phyloP scores from a whole-genome alignment of 768 basidiomycete species.

The Agaricus sinodeliciosus region DNA sequence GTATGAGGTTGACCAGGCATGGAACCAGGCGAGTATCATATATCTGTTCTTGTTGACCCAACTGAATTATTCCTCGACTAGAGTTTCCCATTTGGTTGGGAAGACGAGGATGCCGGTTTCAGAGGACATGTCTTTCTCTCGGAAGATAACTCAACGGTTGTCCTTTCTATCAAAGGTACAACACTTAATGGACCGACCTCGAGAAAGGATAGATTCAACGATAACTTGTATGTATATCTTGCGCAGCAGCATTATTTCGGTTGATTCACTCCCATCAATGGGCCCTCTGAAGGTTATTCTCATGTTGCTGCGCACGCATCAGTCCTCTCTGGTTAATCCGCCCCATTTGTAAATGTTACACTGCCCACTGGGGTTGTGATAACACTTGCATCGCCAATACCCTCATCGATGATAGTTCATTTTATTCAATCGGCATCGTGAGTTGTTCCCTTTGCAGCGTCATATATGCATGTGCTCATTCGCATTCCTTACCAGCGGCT shows the following conservation, averaged over 20 bases:
- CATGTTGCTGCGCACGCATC: constrained; percentile 91
- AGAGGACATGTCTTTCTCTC: constrained; percentile 86
- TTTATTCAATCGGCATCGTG: constrained; percentile 85
- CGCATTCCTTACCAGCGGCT: constrained; percentile 48
- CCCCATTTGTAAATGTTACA: constrained; percentile 86
- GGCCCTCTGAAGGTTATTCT: constrained; percentile 43
- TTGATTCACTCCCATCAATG: neutral
- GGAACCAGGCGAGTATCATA: constrained; percentile 47
- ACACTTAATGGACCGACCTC: constrained; percentile 81
- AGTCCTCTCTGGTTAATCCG: constrained; percentile 82
- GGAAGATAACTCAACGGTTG: constrained; percentile 70
- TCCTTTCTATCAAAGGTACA: constrained; percentile 87
- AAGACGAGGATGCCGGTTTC: constrained; percentile 62
- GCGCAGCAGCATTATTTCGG: neutral
- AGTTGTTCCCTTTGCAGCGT: constrained; percentile 21
- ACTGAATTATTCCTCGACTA: constrained; percentile 20
- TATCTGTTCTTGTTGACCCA: constrained; percentile 10
- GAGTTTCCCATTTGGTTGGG: constrained; percentile 82
- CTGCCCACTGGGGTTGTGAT: constrained; percentile 66
- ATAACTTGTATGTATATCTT: constrained; percentile 48
- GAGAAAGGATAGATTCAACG: constrained; percentile 89
- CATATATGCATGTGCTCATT: neutral
- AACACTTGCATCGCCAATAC: constrained; percentile 77
- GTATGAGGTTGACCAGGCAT: constrained; percentile 73
- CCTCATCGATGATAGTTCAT: constrained; percentile 83